Evolutionary conservation across 163 green algal genomes (phyloP).

Genomic region (Coccomyxa subellipsoidea): DNA sequence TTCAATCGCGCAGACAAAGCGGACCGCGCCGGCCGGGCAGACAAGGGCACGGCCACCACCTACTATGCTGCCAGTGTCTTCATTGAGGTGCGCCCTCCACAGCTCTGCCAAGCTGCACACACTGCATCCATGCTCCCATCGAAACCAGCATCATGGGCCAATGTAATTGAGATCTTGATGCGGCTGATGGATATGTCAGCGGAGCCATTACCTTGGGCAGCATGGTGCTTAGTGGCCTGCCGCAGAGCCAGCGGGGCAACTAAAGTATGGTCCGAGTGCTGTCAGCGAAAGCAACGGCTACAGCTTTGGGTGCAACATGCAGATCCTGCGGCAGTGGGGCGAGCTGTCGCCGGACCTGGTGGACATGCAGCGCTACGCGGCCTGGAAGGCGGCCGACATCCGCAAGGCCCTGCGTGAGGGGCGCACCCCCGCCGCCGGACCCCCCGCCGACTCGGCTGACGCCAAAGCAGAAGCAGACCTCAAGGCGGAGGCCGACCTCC

Average conservation of each 20-base stretch:
- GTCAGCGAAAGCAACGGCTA: too few relatives aligned
- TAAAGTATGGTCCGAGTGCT: too few relatives aligned
- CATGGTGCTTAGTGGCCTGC: too few relatives aligned
- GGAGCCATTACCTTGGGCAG: too few relatives aligned
- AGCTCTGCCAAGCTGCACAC: too few relatives aligned
- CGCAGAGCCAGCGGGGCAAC: too few relatives aligned
- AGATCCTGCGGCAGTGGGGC: slow-evolving; percentile 84
- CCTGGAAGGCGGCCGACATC: slow-evolving; percentile 87
- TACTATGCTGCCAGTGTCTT: slow-evolving; percentile 87
- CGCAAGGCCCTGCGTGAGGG: slow-evolving; percentile 79
- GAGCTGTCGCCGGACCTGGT: slow-evolving; percentile 61
- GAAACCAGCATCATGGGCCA: too few relatives aligned
- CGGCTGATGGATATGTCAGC: too few relatives aligned
- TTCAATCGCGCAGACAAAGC: slow-evolving; percentile 74
- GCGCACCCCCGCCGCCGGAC: slow-evolving; percentile 54
- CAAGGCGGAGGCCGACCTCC: slow-evolving; percentile 23
- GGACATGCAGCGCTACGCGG: slow-evolving; percentile 80
- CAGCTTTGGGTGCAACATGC: neutral
- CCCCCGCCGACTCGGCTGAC: slow-evolving; percentile 8
- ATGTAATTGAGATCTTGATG: too few relatives aligned
- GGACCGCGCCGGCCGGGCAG: slow-evolving; percentile 62
- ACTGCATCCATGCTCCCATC: neutral
- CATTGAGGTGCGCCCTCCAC: slow-evolving; percentile 57
- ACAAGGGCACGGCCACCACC: slow-evolving; percentile 69
- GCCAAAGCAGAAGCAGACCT: neutral